Evolutionary conservation across 345 rosid species (phyloP).

Genomic region (Eucalyptus polyanthemos): DNA sequence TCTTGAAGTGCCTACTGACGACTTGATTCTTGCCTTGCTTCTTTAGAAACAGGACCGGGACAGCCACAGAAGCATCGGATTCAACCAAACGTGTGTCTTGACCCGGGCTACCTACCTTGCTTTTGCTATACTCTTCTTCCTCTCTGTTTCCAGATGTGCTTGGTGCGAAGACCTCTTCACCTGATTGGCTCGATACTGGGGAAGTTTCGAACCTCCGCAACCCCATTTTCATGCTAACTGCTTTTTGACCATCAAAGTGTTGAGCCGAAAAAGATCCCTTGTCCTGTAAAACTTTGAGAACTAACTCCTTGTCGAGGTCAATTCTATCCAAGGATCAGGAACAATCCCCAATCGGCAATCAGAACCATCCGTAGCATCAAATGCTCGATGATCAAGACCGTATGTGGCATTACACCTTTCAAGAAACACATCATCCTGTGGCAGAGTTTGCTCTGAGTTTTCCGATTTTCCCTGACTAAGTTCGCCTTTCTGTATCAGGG

Average conservation of each 20-base stretch:
- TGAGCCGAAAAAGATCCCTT: slow-evolving; percentile 44
- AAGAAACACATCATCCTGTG: neutral
- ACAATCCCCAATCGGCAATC: slow-evolving; percentile 19
- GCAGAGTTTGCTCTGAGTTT: neutral
- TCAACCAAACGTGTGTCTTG: neutral
- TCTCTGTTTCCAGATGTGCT: neutral
- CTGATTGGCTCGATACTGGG: slow-evolving; percentile 17
- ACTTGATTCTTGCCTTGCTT: slow-evolving; percentile 20
- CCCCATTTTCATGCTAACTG: slow-evolving; percentile 5
- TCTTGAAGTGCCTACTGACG: slow-evolving; percentile 46
- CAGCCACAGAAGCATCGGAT: slow-evolving; percentile 5
- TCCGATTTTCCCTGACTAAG: neutral
- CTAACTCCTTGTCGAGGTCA: slow-evolving; percentile 38
- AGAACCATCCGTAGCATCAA: neutral
- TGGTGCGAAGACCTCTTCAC: neutral
- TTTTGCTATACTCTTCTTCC: slow-evolving; percentile 9
- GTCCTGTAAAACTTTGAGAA: slow-evolving; percentile 31
- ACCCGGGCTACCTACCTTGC: slow-evolving; percentile 5
- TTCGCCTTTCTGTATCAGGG: neutral
- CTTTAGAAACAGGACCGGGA: slow-evolving; percentile 12
- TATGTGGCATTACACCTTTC: neutral
- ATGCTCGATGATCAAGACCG: neutral
- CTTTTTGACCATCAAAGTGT: slow-evolving; percentile 16
- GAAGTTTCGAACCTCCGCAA: slow-evolving; percentile 27
- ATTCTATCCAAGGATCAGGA: slow-evolving; percentile 41